A percentile compares a stretch with the other conserved stretches of the same genome.
phyloP scores from a whole-genome alignment of 2,329 filamentous ascomycete genomes.

The Fusarium mundagurra region DNA sequence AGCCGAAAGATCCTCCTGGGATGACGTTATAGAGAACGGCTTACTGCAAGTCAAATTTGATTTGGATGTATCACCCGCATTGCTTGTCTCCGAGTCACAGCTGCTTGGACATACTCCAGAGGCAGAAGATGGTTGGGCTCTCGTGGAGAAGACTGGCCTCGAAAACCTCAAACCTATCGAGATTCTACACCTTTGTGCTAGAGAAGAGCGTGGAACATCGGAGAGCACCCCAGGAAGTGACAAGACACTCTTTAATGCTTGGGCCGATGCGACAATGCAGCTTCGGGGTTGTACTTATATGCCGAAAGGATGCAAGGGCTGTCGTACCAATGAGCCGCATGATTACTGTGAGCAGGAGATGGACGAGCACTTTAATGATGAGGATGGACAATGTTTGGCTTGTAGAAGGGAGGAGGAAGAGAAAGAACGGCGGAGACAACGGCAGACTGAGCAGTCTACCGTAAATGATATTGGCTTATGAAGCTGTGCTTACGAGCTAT shows the following conservation, averaged over 20 bases:
- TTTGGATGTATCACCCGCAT: conserved; percentile 1
- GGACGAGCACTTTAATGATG: conserved; percentile 25
- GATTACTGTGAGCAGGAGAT: conserved; percentile 7
- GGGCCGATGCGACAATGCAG: neutral
- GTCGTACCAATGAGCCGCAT: neutral
- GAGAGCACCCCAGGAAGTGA: neutral
- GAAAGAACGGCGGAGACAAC: no score
- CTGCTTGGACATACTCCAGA: neutral
- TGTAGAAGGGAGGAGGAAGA: conserved; percentile 13
- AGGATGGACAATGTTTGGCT: conserved; percentile 25
- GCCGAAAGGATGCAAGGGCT: neutral
- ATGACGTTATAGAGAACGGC: conserved; percentile 11
- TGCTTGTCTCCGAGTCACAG: neutral
- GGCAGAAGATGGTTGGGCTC: conserved; percentile 8
- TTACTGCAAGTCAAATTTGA: conserved; percentile 18
- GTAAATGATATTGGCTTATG: neutral
- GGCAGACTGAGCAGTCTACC: neutral
- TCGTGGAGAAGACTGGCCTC: neutral
- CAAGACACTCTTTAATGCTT: neutral
- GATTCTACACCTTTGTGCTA: neutral
- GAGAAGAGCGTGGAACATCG: neutral
- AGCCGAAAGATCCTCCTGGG: conserved; percentile 14
- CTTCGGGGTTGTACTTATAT: conserved; percentile 19
- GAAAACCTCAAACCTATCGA: neutral
- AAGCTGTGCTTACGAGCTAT: neutral